Conservation (phyloP, 2,329 filamentous ascomycete genomes). For the Fusarium compactum region DNA sequence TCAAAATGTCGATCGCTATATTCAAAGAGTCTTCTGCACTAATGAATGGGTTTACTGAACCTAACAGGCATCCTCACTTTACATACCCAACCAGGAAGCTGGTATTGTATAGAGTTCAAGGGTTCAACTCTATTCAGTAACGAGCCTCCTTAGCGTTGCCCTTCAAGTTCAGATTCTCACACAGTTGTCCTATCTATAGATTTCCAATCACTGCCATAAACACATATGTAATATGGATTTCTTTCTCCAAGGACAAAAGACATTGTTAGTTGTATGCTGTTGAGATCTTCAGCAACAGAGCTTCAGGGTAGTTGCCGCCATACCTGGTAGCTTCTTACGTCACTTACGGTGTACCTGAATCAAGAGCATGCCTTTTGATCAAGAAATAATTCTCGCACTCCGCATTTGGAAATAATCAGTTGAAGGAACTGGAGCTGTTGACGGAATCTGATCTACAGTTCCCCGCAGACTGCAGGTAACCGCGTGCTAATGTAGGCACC, state of each 20-base stretch:
- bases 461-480: constrained; percentile 36
- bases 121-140: not conserved
- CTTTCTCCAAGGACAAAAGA: not conserved
- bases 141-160: not conserved
- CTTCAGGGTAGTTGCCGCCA: constrained; percentile 11
- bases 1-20: not conserved
- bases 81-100: not conserved
- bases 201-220: not conserved
- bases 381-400: constrained; percentile 28
- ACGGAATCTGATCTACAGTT: constrained; percentile 43
- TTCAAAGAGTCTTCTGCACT: not conserved
- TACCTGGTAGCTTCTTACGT: constrained; percentile 8
- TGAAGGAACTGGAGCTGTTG: constrained; percentile 14
- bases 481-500: constrained; percentile 32
- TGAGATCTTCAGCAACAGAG: not conserved
- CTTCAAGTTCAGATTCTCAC: not conserved
- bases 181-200: not conserved
- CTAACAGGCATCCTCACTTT: not conserved
- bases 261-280: not conserved
- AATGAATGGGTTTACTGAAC: not conserved
- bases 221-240: not conserved
- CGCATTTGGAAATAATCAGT: constrained; percentile 33
- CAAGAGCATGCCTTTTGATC: constrained; percentile 11
- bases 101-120: not conserved
- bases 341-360: constrained; percentile 7